Conservation (phyloP, 768 basidiomycete genomes). For the Cystobasidium tubakii region DNA sequence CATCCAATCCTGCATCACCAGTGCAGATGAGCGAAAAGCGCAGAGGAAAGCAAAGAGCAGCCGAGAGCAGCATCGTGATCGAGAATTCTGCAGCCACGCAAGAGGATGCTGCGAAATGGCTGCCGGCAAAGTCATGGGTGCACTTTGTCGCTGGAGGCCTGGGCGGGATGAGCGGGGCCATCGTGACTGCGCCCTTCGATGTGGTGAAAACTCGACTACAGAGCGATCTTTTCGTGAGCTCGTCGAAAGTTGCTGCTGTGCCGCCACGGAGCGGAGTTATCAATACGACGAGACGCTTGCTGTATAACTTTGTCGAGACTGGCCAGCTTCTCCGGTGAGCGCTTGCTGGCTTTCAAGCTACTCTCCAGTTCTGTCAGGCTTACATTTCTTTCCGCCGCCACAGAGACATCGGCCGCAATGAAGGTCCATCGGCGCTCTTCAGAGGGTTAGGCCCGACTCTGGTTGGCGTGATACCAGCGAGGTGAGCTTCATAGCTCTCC, state of each 20-base stretch:
- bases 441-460: conserved; percentile 90
- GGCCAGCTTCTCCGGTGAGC: conserved; percentile 76
- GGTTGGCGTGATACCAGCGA: conserved; percentile 88
- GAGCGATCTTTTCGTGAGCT: conserved; percentile 58
- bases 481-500: conserved; percentile 48
- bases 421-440: conserved; percentile 83
- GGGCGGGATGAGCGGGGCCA: conserved; percentile 95
- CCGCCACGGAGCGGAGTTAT: conserved; percentile 4
- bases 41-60: conserved; percentile 23
- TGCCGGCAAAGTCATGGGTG: conserved; percentile 34
- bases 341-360: not conserved
- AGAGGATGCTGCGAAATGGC: not conserved
- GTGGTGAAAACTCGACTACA: conserved; percentile 97
- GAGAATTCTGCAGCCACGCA: conserved; percentile 15
- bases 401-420: conserved; percentile 68
- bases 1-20: not conserved
- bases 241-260: not conserved
- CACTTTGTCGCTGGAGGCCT: conserved; percentile 52
- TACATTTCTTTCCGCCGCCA: conserved; percentile 3
- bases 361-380: not conserved
- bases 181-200: conserved; percentile 94
- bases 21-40: conserved; percentile 1
- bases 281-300: conserved; percentile 52
- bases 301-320: conserved; percentile 94
- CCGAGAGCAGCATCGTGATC: not conserved